Evolutionary conservation across 768 basidiomycete species (phyloP).

Genomic region (Psilocybe tampanensis): DNA sequence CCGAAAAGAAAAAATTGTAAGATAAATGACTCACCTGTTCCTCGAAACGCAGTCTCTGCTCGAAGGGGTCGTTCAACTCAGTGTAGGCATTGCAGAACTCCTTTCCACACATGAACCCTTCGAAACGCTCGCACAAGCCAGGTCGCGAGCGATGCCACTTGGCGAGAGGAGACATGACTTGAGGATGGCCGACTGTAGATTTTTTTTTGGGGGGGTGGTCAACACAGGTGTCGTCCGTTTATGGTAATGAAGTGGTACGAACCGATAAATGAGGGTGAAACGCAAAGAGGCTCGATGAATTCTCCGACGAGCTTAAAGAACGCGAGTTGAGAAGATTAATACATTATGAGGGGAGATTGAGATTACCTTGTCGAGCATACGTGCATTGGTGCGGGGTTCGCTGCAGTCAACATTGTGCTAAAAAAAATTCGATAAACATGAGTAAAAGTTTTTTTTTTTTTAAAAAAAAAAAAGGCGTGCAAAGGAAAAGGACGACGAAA

Average conservation of each 20-base stretch:
- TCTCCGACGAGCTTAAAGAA: slow-evolving; percentile 85
- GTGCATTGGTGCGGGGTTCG: slow-evolving; percentile 93
- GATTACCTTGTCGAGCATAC: slow-evolving; percentile 88
- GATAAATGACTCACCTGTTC: slow-evolving; percentile 64
- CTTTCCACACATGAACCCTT: slow-evolving; percentile 97
- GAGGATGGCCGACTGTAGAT: slow-evolving; percentile 97
- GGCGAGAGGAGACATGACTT: slow-evolving; percentile 99
- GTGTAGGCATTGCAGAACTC: slow-evolving; percentile 99
- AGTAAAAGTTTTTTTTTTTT: too few species aligned
- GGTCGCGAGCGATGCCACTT: slow-evolving; percentile 98
- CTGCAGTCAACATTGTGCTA: slow-evolving; percentile 96
- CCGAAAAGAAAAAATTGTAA: too few species aligned
- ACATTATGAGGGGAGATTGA: background rate
- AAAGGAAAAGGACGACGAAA: background rate
- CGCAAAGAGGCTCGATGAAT: slow-evolving; percentile 95
- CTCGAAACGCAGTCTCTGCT: slow-evolving; percentile 93
- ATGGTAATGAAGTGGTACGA: too few species aligned
- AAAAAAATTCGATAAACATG: background rate
- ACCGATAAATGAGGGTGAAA: slow-evolving; percentile 96
- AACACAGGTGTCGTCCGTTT: too few species aligned
- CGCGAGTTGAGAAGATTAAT: background rate
- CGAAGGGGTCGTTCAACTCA: slow-evolving; percentile 98
- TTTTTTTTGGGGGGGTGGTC: too few species aligned
- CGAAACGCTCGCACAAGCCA: slow-evolving; percentile 98
- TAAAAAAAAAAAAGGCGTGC: background rate